phyloP scores from a whole-genome alignment of 768 basidiomycete species.

The Tricholoma flavovirens region DNA sequence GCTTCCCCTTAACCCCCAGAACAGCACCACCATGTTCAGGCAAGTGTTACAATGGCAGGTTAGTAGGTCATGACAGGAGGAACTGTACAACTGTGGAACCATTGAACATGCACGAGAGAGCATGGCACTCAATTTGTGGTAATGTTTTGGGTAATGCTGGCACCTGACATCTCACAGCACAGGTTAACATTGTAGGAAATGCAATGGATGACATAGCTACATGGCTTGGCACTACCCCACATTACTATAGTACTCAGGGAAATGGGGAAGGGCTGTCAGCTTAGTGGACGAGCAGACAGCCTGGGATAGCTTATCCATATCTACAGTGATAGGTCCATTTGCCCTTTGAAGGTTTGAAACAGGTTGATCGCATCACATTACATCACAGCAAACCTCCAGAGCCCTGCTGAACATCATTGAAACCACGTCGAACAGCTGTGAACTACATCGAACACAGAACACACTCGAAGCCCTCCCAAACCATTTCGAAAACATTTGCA shows the following conservation, averaged over 20 bases:
- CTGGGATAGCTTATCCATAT: not conserved
- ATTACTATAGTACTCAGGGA: too few relatives aligned
- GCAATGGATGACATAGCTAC: not conserved
- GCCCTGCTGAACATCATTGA: too few relatives aligned
- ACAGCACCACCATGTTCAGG: not conserved
- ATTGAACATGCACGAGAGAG: too few relatives aligned
- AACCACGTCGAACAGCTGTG: too few relatives aligned
- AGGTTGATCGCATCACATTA: too few relatives aligned
- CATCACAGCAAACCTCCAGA: too few relatives aligned
- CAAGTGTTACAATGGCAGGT: not conserved
- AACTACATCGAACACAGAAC: too few relatives aligned
- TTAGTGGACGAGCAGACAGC: not conserved
- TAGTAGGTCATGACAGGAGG: not conserved
- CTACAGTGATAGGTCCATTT: too few relatives aligned
- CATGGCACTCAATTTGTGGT: not conserved
- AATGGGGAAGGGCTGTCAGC: too few relatives aligned
- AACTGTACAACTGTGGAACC: not conserved
- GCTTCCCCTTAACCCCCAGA: not conserved
- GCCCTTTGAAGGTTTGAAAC: too few relatives aligned
- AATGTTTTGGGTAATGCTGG: not conserved
- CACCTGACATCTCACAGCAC: not conserved
- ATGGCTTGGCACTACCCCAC: not conserved
- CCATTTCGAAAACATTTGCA: too few relatives aligned
- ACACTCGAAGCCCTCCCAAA: too few relatives aligned
- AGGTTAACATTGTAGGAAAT: not conserved